These are phyloP conservation scores for Tylopilus plumbeoviolaceoides DNA, from an alignment of 768 basidiomycete genomes.

Conservation along the genomic window DNA sequence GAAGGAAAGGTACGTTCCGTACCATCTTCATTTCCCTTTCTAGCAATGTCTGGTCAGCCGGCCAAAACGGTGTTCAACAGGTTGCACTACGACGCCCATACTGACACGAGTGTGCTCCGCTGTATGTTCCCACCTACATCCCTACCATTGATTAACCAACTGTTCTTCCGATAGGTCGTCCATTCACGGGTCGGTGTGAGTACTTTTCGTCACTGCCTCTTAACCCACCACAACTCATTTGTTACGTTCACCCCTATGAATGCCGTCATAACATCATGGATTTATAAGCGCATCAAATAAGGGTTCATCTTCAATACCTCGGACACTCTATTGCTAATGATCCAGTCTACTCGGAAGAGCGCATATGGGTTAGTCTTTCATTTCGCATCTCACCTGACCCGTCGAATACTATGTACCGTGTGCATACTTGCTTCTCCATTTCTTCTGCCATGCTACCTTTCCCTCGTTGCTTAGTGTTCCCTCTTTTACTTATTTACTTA, in stretches of 20 bases:
- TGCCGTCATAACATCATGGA: conserved; percentile 3
- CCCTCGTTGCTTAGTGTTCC: neutral
- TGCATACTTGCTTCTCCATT: neutral
- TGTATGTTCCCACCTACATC: conserved; percentile 44
- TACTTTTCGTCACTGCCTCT: conserved; percentile 5
- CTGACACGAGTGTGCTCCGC: conserved; percentile 81
- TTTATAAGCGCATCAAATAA: conserved; percentile 84
- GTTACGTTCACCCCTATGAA: neutral
- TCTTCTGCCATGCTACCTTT: neutral
- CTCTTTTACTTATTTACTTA: neutral
- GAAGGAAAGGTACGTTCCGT: conserved; percentile 71
- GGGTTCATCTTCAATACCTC: conserved; percentile 94
- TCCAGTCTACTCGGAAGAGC: conserved; percentile 80
- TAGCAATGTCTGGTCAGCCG: conserved; percentile 40
- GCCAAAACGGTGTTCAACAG: conserved; percentile 88
- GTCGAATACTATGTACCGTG: neutral
- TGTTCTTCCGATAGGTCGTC: conserved; percentile 52
- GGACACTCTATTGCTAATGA: conserved; percentile 95
- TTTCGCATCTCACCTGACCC: neutral
- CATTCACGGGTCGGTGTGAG: conserved; percentile 90
- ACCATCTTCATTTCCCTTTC: neutral
- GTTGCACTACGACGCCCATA: conserved; percentile 72
- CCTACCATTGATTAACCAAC: conserved; percentile 1
- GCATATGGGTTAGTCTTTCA: conserved; percentile 59
- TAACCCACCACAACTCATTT: neutral